A percentile compares a stretch with the other conserved stretches of the same genome.
These are phyloP conservation scores for Kockovaella imperatae DNA, from an alignment of 768 basidiomycete genomes.

Conservation along the genomic window DNA sequence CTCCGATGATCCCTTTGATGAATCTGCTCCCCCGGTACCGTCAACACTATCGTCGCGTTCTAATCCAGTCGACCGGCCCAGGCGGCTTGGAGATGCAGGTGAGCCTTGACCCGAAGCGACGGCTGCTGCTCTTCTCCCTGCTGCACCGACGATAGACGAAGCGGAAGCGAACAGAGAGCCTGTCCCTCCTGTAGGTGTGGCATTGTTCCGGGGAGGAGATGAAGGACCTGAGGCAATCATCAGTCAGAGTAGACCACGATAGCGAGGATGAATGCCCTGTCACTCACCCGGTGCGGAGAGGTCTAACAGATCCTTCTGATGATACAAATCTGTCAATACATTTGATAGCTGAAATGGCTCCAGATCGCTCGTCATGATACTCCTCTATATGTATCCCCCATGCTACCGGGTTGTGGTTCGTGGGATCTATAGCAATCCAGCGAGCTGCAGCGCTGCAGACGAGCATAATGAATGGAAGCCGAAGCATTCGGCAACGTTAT, in stretches of 20 bases:
- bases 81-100: background rate
- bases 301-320: slow-evolving; percentile 33
- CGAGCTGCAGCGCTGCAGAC: too few species aligned
- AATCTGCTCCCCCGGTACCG: slow-evolving; percentile 3
- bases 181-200: slow-evolving; percentile 9
- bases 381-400: too few species aligned
- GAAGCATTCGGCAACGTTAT: too few species aligned
- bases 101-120: slow-evolving; percentile 17
- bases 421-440: too few species aligned
- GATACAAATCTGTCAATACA: slow-evolving; percentile 26
- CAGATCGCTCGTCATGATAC: slow-evolving; percentile 1
- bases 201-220: slow-evolving; percentile 5
- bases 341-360: slow-evolving; percentile 29
- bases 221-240: slow-evolving; percentile 8
- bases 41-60: background rate
- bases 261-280: background rate
- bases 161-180: slow-evolving; percentile 27
- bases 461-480: too few species aligned
- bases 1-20: background rate
- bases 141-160: slow-evolving; percentile 33
- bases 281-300: slow-evolving; percentile 25
- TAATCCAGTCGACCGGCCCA: background rate
- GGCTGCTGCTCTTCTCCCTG: slow-evolving; percentile 30
- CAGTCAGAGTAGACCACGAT: slow-evolving; percentile 1
- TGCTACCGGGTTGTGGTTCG: too few species aligned